Percentiles rank a stretch among this genome's conserved stretches.
These are phyloP conservation scores for Trichoderma sp. DNA, from an alignment of 2,329 filamentous ascomycete genomes.

Conservation along the genomic window DNA sequence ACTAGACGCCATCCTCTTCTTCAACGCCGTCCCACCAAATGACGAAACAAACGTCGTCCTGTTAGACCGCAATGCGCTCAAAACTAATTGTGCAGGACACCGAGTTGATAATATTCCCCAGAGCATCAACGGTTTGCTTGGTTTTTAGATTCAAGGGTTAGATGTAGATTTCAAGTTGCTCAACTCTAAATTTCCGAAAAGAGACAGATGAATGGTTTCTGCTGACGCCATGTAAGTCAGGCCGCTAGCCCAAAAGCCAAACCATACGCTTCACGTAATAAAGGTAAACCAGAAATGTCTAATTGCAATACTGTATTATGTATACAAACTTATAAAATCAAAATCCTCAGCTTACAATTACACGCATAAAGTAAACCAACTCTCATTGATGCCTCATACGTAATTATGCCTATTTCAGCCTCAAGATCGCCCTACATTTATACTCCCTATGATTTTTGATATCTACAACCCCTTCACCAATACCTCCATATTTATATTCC, in stretches of 20 bases:
- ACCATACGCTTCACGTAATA: neutral
- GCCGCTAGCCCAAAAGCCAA: neutral
- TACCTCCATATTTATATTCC: neutral
- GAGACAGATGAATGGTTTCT: neutral
- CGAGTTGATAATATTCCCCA: too few relatives aligned
- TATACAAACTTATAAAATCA: neutral
- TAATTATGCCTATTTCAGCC: neutral
- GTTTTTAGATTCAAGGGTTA: too few relatives aligned
- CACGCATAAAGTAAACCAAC: neutral
- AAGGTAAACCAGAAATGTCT: neutral
- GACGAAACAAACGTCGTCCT: neutral
- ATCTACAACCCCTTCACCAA: slow-evolving; percentile 13
- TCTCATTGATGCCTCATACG: neutral
- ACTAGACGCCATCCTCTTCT: neutral
- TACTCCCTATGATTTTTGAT: slow-evolving; percentile 10
- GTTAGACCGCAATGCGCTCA: neutral
- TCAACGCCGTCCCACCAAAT: neutral
- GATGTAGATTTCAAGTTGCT: neutral
- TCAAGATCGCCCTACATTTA: neutral
- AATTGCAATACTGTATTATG: neutral
- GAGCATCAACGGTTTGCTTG: too few relatives aligned
- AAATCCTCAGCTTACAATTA: neutral
- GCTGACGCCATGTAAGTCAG: neutral
- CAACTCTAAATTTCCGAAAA: neutral
- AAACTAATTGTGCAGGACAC: neutral